Percentiles rank a stretch among this genome's conserved stretches.
phyloP scores from a whole-genome alignment of 2,329 filamentous ascomycete genomes.

The Penicillium sp. region DNA sequence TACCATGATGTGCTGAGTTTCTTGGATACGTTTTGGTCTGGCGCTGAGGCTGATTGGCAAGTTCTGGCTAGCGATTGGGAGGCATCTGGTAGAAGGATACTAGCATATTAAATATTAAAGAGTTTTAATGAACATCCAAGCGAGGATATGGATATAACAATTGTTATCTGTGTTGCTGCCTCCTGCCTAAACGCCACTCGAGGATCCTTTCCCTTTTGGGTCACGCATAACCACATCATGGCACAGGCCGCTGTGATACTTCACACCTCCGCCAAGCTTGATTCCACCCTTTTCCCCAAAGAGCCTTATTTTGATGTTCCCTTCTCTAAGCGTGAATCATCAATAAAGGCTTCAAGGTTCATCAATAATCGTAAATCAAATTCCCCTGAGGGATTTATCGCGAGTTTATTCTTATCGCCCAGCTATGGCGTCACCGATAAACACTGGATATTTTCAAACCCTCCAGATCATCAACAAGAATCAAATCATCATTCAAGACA shows the following conservation, averaged over 20 bases:
- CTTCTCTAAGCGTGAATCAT: neutral
- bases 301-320: too few species aligned
- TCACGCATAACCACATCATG: neutral
- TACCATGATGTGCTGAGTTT: neutral
- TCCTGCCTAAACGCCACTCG: neutral
- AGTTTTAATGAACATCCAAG: neutral
- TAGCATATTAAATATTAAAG: neutral
- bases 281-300: neutral
- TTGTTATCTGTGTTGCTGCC: neutral
- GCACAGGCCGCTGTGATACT: neutral
- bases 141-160: neutral
- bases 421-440: conserved; percentile 1
- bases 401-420: neutral
- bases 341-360: neutral
- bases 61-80: neutral
- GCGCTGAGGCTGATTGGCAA: neutral
- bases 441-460: conserved; percentile 19
- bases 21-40: neutral
- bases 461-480: conserved; percentile 13
- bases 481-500: conserved; percentile 32
- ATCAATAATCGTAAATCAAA: neutral
- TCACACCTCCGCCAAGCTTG: neutral
- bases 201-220: neutral
- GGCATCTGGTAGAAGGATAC: neutral
- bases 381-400: too few species aligned